Percentiles rank a stretch among this genome's conserved stretches.
These are phyloP conservation scores for Globisporangium parvum DNA, from an alignment of 352 stramenopile genomes.

Conservation along the genomic window DNA sequence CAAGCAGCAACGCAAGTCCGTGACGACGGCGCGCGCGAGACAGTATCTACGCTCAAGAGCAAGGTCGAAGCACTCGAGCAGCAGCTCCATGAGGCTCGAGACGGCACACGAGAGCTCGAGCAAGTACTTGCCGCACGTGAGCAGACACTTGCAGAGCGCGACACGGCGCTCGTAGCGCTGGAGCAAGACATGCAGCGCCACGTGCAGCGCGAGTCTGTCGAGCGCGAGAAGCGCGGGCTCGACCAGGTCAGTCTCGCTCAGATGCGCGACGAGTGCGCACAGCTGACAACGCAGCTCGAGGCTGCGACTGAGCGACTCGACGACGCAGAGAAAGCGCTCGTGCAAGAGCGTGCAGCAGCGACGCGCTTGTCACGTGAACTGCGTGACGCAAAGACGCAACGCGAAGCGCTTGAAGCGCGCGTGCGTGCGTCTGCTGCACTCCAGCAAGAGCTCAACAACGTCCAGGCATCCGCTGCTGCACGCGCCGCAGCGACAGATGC, in stretches of 20 bases:
- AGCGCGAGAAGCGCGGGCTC: slow-evolving; percentile 19
- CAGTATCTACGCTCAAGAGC: no score
- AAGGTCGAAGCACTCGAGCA: not conserved
- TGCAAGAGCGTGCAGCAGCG: not conserved
- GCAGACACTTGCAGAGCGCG: slow-evolving; percentile 19
- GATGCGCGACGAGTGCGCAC: slow-evolving; percentile 14
- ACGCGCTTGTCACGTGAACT: not conserved
- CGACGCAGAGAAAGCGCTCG: not conserved
- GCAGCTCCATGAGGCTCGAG: slow-evolving; percentile 9
- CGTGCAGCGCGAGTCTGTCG: slow-evolving; percentile 24
- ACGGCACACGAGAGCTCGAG: slow-evolving; percentile 13
- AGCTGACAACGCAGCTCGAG: slow-evolving; percentile 15
- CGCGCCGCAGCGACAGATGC: not conserved
- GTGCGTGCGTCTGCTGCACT: not conserved
- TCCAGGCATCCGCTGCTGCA: not conserved
- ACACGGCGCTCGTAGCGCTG: slow-evolving; percentile 29
- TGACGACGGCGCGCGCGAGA: no score
- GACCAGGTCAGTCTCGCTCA: slow-evolving; percentile 23
- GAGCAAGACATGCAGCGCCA: slow-evolving; percentile 29
- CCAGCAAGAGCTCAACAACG: slow-evolving; percentile 5
- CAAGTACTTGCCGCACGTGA: slow-evolving; percentile 23
- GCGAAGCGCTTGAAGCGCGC: not conserved
- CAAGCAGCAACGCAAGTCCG: not conserved
- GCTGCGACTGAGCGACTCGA: not conserved
- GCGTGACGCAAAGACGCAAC: not conserved